Percentiles rank a stretch among this genome's conserved stretches.
Conservation (phyloP, 352 stramenopile genomes). For the Pythium apleroticum region DNA sequence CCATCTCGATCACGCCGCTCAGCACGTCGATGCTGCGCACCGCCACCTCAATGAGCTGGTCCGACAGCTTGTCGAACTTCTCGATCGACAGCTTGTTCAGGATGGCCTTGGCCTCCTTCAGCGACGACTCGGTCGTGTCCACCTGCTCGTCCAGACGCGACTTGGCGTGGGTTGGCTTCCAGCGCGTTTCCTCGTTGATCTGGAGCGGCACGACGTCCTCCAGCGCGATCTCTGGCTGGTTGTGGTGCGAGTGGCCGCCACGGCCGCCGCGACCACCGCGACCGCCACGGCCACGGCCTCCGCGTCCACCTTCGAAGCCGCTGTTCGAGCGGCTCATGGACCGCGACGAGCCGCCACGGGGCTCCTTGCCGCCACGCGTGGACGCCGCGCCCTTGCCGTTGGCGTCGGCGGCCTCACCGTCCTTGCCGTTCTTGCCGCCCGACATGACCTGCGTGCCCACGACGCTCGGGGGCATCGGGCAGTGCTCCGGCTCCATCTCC, state of each 20-base stretch:
- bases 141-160: constrained; percentile 46
- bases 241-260: constrained; percentile 11
- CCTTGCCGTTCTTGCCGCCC: constrained; percentile 52
- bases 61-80: constrained; percentile 95
- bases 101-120: constrained; percentile 90
- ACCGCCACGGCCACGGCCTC: constrained; percentile 44
- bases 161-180: constrained; percentile 74
- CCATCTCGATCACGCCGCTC: constrained; percentile 89
- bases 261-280: constrained; percentile 29
- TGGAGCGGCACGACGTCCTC: constrained; percentile 65
- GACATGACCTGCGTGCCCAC: constrained; percentile 43
- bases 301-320: constrained; percentile 41
- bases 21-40: constrained; percentile 84
- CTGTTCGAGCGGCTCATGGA: constrained; percentile 47
- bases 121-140: constrained; percentile 62
- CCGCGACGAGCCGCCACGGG: constrained; percentile 45
- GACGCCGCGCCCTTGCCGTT: constrained; percentile 23
- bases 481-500: constrained; percentile 62
- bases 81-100: constrained; percentile 97
- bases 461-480: constrained; percentile 49
- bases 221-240: constrained; percentile 45
- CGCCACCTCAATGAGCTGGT: constrained; percentile 89
- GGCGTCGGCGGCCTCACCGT: constrained; percentile 28
- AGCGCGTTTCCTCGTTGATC: constrained; percentile 84
- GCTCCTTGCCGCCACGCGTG: constrained; percentile 23